These are phyloP conservation scores for Pythium volutum DNA, from an alignment of 352 stramenopile species.

Conservation along the genomic window DNA sequence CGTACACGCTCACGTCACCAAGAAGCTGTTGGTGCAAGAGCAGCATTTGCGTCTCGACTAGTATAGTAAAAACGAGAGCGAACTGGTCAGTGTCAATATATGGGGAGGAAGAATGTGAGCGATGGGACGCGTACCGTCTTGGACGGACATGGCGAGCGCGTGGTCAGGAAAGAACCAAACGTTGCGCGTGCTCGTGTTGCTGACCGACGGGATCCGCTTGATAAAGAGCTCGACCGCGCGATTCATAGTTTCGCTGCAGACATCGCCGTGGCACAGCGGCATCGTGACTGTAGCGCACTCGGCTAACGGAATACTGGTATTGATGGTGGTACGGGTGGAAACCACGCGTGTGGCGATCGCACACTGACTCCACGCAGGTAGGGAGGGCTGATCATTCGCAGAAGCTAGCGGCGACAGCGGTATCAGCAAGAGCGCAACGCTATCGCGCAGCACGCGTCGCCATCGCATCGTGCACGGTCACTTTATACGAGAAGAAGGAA, in stretches of 20 bases:
- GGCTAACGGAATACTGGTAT: not conserved
- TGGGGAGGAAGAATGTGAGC: not conserved
- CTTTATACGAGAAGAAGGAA: not conserved
- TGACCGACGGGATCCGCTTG: constrained; percentile 23
- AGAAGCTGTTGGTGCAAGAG: constrained; percentile 21
- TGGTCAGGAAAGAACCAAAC: constrained; percentile 25
- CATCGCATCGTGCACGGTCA: not conserved
- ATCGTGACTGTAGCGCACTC: constrained; percentile 24
- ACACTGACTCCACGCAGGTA: constrained; percentile 20
- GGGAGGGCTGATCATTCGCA: not conserved
- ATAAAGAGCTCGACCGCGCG: constrained; percentile 25
- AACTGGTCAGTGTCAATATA: not conserved
- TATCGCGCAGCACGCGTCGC: not conserved
- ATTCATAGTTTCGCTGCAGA: constrained; percentile 15
- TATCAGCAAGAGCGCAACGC: not conserved
- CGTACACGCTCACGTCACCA: constrained; percentile 24
- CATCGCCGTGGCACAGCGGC: constrained; percentile 23
- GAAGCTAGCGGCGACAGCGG: not conserved
- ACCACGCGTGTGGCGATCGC: not conserved
- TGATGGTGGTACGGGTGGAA: not conserved
- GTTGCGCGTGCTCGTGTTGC: constrained; percentile 12
- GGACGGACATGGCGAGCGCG: constrained; percentile 9
- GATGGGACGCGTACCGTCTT: constrained; percentile 8
- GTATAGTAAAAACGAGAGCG: not conserved
- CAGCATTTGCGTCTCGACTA: constrained; percentile 22